Conservation (phyloP, 2,329 filamentous ascomycete genomes). For the Microthyrium microscopicum region DNA sequence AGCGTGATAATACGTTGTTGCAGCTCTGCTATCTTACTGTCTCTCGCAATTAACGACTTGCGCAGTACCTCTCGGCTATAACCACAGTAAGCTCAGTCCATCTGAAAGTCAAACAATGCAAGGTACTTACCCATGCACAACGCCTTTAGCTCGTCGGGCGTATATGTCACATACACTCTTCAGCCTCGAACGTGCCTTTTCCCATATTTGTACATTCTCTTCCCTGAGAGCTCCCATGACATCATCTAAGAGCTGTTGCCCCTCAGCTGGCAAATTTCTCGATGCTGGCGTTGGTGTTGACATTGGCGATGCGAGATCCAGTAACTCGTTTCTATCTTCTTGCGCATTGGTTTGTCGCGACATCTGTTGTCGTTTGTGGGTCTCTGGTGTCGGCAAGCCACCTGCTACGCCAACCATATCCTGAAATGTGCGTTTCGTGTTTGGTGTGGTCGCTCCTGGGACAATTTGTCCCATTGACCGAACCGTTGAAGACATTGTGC, state of each 20-base stretch:
- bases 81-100: neutral
- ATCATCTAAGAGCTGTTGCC: neutral
- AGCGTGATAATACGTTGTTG: constrained; percentile 44
- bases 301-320: constrained; percentile 3
- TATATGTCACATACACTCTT: constrained; percentile 24
- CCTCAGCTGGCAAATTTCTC: constrained; percentile 10
- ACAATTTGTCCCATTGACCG: too few relatives aligned
- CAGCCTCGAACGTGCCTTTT: constrained; percentile 8
- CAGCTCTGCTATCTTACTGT: constrained; percentile 48
- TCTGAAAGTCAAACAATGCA: neutral
- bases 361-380: neutral
- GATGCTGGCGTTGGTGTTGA: constrained; percentile 20
- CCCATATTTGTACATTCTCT: neutral
- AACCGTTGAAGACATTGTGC: too few relatives aligned
- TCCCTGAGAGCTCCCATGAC: neutral
- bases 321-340: too few relatives aligned
- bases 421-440: too few relatives aligned
- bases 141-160: constrained; percentile 41
- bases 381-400: constrained; percentile 5
- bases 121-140: constrained; percentile 33
- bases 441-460: too few relatives aligned
- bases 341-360: neutral
- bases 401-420: too few relatives aligned
- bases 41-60: constrained; percentile 44
- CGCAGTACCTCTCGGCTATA: constrained; percentile 42